Percentiles rank a stretch among this genome's conserved stretches.
phyloP scores from a whole-genome alignment of 2,329 filamentous ascomycete species.

The Tolypocladium paradoxum region DNA sequence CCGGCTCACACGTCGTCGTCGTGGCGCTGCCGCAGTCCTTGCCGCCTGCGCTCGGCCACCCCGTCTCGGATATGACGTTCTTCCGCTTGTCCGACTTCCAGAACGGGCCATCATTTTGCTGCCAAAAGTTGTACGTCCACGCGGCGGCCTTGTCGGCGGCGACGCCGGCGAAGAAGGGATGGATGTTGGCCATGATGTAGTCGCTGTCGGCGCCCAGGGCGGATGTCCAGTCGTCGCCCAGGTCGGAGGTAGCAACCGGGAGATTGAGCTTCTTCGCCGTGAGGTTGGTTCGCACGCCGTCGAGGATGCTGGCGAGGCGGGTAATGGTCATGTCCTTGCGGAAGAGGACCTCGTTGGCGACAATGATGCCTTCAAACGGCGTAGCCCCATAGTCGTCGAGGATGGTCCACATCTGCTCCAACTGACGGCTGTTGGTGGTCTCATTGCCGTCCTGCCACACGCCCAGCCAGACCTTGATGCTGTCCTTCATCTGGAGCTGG shows the following conservation, averaged over 20 bases:
- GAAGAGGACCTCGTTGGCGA: constrained; percentile 71
- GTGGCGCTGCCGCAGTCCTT: constrained; percentile 55
- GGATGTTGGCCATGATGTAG: constrained; percentile 91
- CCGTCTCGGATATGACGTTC: constrained; percentile 82
- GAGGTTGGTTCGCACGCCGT: constrained; percentile 61
- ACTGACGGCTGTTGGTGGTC: constrained; percentile 75
- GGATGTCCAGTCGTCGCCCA: constrained; percentile 77
- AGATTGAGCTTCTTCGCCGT: constrained; percentile 55
- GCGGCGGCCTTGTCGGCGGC: constrained; percentile 53
- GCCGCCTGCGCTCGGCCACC: constrained; percentile 80
- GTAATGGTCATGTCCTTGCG: constrained; percentile 61
- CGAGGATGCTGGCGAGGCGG: constrained; percentile 53
- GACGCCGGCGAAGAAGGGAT: constrained; percentile 87
- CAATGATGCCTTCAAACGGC: constrained; percentile 73
- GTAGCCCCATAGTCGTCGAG: constrained; percentile 55
- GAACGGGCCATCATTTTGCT: constrained; percentile 52
- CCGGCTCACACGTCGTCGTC: constrained; percentile 32
- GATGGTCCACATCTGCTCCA: constrained; percentile 75
- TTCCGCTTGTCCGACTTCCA: constrained; percentile 51
- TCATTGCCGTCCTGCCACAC: constrained; percentile 82
- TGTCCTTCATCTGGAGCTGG: constrained; percentile 56
- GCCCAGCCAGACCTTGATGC: constrained; percentile 84
- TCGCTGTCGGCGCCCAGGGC: constrained; percentile 62
- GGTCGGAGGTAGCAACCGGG: constrained; percentile 76
- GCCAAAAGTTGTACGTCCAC: constrained; percentile 83